Conservation (phyloP, 495 filamentous ascomycete genomes). For the Sporormia fimetaria region DNA sequence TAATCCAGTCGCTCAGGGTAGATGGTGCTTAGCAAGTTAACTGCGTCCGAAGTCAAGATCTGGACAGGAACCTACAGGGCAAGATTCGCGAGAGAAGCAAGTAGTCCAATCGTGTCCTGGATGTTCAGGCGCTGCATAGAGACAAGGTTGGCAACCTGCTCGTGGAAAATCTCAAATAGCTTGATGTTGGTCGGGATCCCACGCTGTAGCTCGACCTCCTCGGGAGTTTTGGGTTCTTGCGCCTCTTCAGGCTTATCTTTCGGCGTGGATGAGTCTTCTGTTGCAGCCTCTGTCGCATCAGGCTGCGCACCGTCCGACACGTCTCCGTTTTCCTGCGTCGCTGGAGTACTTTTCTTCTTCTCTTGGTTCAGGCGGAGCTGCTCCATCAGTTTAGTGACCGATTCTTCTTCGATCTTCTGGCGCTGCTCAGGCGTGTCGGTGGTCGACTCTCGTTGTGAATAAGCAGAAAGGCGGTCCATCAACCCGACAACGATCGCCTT, state of each 20-base stretch:
- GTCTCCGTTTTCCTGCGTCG: conserved; percentile 39
- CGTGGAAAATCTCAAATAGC: conserved; percentile 95
- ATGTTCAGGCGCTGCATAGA: conserved; percentile 82
- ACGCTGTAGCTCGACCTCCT: conserved; percentile 44
- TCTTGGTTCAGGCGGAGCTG: conserved; percentile 63
- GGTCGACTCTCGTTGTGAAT: conserved; percentile 79
- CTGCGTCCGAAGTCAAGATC: not conserved
- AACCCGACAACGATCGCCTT: conserved; percentile 97
- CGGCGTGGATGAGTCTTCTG: conserved; percentile 12
- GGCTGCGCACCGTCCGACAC: conserved; percentile 33
- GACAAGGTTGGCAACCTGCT: conserved; percentile 87
- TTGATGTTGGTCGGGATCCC: conserved; percentile 73
- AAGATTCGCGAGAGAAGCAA: conserved; percentile 85
- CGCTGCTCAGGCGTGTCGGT: conserved; percentile 56
- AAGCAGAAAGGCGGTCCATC: conserved; percentile 91
- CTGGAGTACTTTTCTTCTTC: conserved; percentile 22
- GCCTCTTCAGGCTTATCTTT: conserved; percentile 25
- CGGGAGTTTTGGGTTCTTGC: conserved; percentile 28
- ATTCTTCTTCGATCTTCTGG: conserved; percentile 71
- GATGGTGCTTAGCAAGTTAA: conserved; percentile 49
- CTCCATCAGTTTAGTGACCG: conserved; percentile 61
- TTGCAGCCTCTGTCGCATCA: conserved; percentile 10
- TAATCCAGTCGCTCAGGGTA: conserved; percentile 89
- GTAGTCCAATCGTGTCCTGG: conserved; percentile 83
- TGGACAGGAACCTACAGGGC: conserved; percentile 46